Percentiles rank a stretch among this genome's conserved stretches.
Conservation (phyloP, 75 land plant species). For the Pinus albicaulis region DNA sequence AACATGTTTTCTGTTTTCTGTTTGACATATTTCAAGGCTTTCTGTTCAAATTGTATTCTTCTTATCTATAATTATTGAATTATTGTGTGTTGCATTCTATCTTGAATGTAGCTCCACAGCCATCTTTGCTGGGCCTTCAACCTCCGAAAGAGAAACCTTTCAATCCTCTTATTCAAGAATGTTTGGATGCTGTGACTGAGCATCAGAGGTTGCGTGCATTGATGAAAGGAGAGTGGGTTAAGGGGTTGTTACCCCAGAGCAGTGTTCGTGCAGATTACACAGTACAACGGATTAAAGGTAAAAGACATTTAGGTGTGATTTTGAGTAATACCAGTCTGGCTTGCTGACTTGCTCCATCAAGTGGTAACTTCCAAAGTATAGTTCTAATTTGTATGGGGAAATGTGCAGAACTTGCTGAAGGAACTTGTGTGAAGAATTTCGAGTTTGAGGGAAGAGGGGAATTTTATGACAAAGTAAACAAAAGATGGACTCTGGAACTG, state of each 20-base stretch:
- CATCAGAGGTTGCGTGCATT: conserved; percentile 90
- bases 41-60: background rate
- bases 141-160: conserved; percentile 47
- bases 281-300: conserved; percentile 85
- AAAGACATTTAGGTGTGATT: background rate
- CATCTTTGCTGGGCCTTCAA: conserved; percentile 42
- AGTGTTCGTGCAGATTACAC: conserved; percentile 81
- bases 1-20: background rate
- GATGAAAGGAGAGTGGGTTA: conserved; percentile 95
- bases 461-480: conserved; percentile 61
- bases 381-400: background rate
- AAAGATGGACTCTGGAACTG: conserved; percentile 80
- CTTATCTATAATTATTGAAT: too few relatives aligned
- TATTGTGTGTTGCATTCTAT: background rate
- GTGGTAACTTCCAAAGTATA: too few relatives aligned
- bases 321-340: background rate
- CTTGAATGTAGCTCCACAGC: conserved; percentile 53
- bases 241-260: conserved; percentile 91
- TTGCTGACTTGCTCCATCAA: too few relatives aligned
- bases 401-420: conserved; percentile 86
- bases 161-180: conserved; percentile 75
- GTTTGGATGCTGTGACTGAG: conserved; percentile 94
- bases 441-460: conserved; percentile 83
- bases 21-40: background rate
- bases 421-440: conserved; percentile 91